Base-by-base conservation (phyloP, 176 grass and related monocot genomes). In the Musa beccarii region DNA sequence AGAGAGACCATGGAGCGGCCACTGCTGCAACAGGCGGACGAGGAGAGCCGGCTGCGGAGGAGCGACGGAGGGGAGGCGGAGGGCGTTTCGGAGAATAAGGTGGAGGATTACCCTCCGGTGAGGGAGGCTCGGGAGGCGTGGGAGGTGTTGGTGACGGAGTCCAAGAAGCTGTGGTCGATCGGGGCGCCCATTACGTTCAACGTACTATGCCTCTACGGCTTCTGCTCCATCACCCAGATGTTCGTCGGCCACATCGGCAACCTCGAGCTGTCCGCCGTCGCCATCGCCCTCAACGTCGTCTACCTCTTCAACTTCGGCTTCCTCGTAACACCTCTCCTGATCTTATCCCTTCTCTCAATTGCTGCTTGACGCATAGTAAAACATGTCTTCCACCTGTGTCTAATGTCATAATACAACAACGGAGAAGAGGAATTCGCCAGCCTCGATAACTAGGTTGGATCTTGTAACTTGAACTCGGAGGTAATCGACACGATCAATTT, bases 201-300 rank as follows among this genome's bases (percentile, higher is more conserved):
- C 75, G 73, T 79, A n/a, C 6, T 92, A 0, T 78, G 85, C 77
- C 57, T 76, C 69, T 92, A 69, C 70, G 78, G 77, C 67, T 59
- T 76, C 52, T 81, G 69, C 80, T 85, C 89, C 53, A 12, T 77
- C 20, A 92, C 85, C 52, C 72, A 74, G 70, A 85, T 92, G 59
- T 92, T 92, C 83, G 61, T 87, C 83, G 89, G 83, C 66, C 89
- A 91, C 80, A 80, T 91, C 71, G 83, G 89, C 49, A 88, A 88
- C 78, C 78, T 92, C 11, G 69, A 84, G 14, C 85, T 92, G 10
- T 84, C 89, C 54, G 83, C 62, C 75, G 81, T 84, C 11, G 79
- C 89, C 81, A 77, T 92, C 59, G 75, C 59, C 51, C 85, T 92
- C 75, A 85, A 83, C 83, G 89, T 92, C 51, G 66, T 86, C 81